Evolutionary conservation across 495 filamentous ascomycete genomes (phyloP).

Genomic region (Aspergillus leporis): DNA sequence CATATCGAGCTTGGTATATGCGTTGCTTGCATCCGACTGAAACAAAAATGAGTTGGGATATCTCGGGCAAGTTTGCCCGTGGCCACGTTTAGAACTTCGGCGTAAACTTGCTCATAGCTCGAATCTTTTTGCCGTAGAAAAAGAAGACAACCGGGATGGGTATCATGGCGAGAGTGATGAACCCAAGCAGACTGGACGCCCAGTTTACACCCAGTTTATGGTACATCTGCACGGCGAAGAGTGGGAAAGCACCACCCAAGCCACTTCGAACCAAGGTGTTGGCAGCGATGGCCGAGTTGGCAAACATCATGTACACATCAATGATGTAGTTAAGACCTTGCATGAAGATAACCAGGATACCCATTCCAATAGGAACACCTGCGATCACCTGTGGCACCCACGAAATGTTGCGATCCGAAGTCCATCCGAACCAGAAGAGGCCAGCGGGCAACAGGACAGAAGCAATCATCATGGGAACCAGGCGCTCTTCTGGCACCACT

Average conservation of each 20-base stretch:
- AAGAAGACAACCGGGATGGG: conserved; percentile 73
- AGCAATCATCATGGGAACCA: conserved; percentile 60
- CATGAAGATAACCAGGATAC: conserved; percentile 59
- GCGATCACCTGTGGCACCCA: conserved; percentile 54
- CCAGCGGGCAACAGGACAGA: conserved; percentile 56
- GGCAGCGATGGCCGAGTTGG: conserved; percentile 63
- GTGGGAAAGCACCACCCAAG: conserved; percentile 65
- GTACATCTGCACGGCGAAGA: conserved; percentile 64
- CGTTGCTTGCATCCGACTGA: background rate
- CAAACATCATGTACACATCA: conserved; percentile 60
- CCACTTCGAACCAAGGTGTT: conserved; percentile 66
- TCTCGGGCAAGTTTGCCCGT: background rate
- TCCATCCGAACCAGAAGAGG: conserved; percentile 69
- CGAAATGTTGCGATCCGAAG: conserved; percentile 39
- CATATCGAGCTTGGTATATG: background rate
- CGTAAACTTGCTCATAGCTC: conserved; percentile 50
- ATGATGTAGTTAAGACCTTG: conserved; percentile 65
- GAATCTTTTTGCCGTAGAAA: conserved; percentile 64
- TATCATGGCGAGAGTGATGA: conserved; percentile 62
- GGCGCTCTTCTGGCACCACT: conserved; percentile 58
- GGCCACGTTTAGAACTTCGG: conserved; percentile 37
- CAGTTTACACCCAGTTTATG: conserved; percentile 62
- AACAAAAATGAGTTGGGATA: conserved; percentile 4
- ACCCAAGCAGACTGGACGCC: conserved; percentile 66
- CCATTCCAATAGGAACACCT: conserved; percentile 52